Evolutionary conservation across 202 grass and related monocot genomes (phyloP).

Genomic region (Digitaria exilis): DNA sequence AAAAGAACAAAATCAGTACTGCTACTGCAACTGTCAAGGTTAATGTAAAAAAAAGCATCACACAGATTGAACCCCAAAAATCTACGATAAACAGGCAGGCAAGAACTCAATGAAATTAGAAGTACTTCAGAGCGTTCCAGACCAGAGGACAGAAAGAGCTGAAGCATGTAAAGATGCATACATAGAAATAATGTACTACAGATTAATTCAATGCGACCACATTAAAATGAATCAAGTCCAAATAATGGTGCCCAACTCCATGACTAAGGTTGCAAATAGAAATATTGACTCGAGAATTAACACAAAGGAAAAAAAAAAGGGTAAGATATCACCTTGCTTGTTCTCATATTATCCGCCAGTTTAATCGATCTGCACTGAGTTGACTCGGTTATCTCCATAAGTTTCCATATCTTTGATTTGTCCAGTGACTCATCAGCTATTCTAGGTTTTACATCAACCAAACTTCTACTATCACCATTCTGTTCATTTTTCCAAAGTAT

Average conservation of each 20-base stretch:
- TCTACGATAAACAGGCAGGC: background rate
- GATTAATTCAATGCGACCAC: conserved; percentile 7
- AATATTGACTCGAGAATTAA: conserved; percentile 23
- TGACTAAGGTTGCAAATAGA: conserved; percentile 3
- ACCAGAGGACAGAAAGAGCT: background rate
- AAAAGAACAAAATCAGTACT: conserved; percentile 19
- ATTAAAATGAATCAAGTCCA: background rate
- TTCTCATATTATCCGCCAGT: conserved; percentile 71
- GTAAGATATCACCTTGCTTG: conserved; percentile 74
- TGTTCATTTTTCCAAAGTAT: conserved; percentile 35
- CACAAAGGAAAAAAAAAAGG: background rate
- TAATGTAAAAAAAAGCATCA: conserved; percentile 6
- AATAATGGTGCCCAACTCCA: background rate
- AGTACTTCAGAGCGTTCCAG: background rate
- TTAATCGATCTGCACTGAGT: conserved; percentile 87
- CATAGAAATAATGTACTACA: background rate
- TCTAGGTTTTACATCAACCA: conserved; percentile 94
- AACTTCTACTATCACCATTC: conserved; percentile 89
- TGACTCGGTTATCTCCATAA: conserved; percentile 82
- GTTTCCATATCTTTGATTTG: conserved; percentile 93
- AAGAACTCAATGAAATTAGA: conserved; percentile 17
- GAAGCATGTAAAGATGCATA: background rate
- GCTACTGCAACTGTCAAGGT: background rate
- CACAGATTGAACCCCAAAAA: conserved; percentile 18
- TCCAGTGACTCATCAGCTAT: conserved; percentile 77